Evolutionary conservation across 2,329 filamentous ascomycete species (phyloP).

Genomic region (Verticillium longisporum): DNA sequence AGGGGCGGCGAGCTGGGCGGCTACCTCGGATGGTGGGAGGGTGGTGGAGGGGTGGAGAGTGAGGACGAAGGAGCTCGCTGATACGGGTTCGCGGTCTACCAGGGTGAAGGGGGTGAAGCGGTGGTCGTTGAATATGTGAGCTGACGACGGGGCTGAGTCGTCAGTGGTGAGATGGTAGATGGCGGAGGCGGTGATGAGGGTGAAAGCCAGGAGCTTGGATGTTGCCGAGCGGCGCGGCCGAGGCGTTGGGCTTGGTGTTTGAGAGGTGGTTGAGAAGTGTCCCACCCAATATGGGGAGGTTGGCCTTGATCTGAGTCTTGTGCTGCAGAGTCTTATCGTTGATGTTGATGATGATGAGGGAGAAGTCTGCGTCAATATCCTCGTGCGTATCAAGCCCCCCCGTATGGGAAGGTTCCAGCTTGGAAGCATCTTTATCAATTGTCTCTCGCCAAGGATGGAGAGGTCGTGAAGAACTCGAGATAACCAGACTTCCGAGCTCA

Average conservation of each 20-base stretch:
- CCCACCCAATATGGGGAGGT: not conserved
- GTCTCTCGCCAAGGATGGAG: not conserved
- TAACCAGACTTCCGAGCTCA: too few species aligned
- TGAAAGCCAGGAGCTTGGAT: conserved; percentile 8
- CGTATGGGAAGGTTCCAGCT: not conserved
- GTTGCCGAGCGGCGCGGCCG: conserved; percentile 5
- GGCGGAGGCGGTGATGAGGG: conserved; percentile 4
- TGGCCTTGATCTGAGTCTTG: not conserved
- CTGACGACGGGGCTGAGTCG: conserved; percentile 11
- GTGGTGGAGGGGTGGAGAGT: conserved; percentile 43
- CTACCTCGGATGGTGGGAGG: not conserved
- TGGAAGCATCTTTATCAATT: not conserved
- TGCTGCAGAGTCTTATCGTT: not conserved
- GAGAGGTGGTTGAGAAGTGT: not conserved
- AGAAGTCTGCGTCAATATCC: not conserved
- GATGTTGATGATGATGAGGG: not conserved
- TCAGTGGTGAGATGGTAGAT: conserved; percentile 4
- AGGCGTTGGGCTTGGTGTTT: not conserved
- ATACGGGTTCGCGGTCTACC: conserved; percentile 52
- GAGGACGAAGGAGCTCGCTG: conserved; percentile 62
- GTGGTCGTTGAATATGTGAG: conserved; percentile 42
- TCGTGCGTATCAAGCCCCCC: not conserved
- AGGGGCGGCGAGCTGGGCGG: conserved; percentile 11
- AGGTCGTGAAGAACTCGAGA: too few species aligned
- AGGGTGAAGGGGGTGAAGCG: conserved; percentile 63